Conservation (phyloP, 306 rosid species). For the Acmispon strigosus region DNA sequence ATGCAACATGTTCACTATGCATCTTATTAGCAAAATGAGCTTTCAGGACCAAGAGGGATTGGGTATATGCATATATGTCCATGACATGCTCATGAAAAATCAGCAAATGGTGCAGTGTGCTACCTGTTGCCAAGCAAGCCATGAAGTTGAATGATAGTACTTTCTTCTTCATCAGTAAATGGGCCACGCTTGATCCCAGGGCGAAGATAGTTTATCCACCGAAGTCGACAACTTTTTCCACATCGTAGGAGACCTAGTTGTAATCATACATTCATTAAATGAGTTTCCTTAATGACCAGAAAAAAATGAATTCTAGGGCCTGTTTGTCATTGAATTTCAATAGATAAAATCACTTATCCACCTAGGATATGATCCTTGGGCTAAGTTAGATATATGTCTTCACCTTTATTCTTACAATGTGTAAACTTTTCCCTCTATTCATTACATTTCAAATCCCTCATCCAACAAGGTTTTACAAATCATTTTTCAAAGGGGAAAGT, state of each 20-base stretch:
- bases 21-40: not conserved
- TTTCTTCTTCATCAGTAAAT: slow-evolving; percentile 44
- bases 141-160: slow-evolving; percentile 40
- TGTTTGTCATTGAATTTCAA: too few relatives aligned
- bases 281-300: not conserved
- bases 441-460: not conserved
- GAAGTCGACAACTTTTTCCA: slow-evolving; percentile 52
- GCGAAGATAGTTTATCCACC: slow-evolving; percentile 62
- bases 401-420: not conserved
- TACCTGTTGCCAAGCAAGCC: slow-evolving; percentile 57
- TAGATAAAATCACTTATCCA: too few relatives aligned
- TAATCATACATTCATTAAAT: not conserved
- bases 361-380: too few relatives aligned
- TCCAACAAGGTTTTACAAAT: not conserved
- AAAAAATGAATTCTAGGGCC: too few relatives aligned
- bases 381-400: too few relatives aligned
- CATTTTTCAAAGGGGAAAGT: not conserved
- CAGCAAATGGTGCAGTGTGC: not conserved
- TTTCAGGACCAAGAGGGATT: not conserved
- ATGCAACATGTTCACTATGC: not conserved
- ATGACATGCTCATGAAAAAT: not conserved
- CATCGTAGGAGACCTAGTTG: slow-evolving; percentile 44
- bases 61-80: too few relatives aligned
- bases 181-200: slow-evolving; percentile 59
- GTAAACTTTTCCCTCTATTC: not conserved